Evolutionary conservation across 805 yeast species (phyloP), one percentile per base, ranked within the genome.

Genomic region (Torulaspora indica): DNA sequence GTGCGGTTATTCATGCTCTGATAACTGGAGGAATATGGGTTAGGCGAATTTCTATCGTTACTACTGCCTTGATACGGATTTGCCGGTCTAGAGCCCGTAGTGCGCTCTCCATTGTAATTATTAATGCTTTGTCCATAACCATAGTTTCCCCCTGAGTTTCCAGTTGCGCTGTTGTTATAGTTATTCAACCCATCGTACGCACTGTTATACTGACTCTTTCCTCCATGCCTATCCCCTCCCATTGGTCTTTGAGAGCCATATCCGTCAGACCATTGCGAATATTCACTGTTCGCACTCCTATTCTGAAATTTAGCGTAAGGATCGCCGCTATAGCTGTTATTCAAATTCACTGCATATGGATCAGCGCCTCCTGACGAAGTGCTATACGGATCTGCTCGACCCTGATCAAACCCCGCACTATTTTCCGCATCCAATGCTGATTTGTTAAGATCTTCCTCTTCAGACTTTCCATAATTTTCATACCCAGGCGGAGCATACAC

Each of bases 401-500:
- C 4, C 34, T 42, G 44, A 12, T 17, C 17, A 42, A 20, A 32
- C 40, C 50, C 37, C 35, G 34, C n/a, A 24, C 36, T 28, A 23
- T 22, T 38, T 25, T 42, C 49, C 12, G 24, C 23, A 29, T 48
- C 49, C 8, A 46, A 30, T 13, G 40, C 48, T 12, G 55, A 47
- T 14, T 49, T 48, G 35, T 55, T 54, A 38, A 57, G 42, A 34
- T 59, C 60, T n/a, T 52, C 60, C 18, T 38, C 51, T 8, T 56
- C 55, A 5, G 53, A 55, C 14, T 36, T 48, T 9, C 65, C 64
- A 34, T 54, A 53, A 32, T 57, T 52, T 34, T 64, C 67, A 47
- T 69, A 69, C 1, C 72, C 72, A 37, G 62, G 58, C 13, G 74
- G 74, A 1, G 73, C 72, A 46, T 64, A 67, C 24, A 62, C 59